A percentile compares a stretch with the other conserved stretches of the same genome.
Evolutionary conservation across 2,329 filamentous ascomycete species (phyloP).

Genomic region (Colletotrichum karsti): DNA sequence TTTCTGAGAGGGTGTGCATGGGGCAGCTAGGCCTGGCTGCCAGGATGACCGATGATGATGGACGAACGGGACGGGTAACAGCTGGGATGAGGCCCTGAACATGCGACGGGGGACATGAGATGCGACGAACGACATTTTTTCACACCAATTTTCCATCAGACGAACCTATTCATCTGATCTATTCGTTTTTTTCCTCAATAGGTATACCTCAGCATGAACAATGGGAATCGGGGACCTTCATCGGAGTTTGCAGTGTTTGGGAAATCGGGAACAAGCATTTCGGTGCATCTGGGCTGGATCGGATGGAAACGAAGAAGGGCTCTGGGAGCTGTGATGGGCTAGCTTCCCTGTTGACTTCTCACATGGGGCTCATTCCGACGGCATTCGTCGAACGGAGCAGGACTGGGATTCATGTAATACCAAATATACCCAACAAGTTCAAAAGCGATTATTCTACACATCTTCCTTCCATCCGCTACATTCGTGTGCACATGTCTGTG

Average conservation of each 20-base stretch:
- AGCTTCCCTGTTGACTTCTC: slow-evolving; percentile 34
- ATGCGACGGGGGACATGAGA: slow-evolving; percentile 22
- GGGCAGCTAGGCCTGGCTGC: slow-evolving; percentile 29
- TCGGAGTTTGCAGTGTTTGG: slow-evolving; percentile 17
- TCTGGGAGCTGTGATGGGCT: slow-evolving; percentile 40
- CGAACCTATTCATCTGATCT: not conserved
- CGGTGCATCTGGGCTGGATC: slow-evolving; percentile 31
- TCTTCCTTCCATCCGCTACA: not conserved
- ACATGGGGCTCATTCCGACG: not conserved
- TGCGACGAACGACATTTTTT: slow-evolving; percentile 18
- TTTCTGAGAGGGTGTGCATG: slow-evolving; percentile 8
- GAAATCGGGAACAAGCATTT: slow-evolving; percentile 25
- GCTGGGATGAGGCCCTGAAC: slow-evolving; percentile 29
- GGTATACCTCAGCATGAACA: slow-evolving; percentile 26
- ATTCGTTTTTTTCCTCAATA: not conserved
- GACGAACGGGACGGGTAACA: slow-evolving; percentile 30
- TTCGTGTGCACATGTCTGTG: not conserved
- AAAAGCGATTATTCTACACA: not conserved
- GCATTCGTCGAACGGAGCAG: slow-evolving; percentile 1
- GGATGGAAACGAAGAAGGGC: slow-evolving; percentile 33
- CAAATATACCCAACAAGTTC: slow-evolving; percentile 25
- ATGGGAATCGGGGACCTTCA: slow-evolving; percentile 8
- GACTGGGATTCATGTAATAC: slow-evolving; percentile 28
- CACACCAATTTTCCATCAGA: slow-evolving; percentile 1
- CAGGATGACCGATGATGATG: slow-evolving; percentile 28